phyloP scores from a whole-genome alignment of 345 rosid genomes.

The Turnera subulata region DNA sequence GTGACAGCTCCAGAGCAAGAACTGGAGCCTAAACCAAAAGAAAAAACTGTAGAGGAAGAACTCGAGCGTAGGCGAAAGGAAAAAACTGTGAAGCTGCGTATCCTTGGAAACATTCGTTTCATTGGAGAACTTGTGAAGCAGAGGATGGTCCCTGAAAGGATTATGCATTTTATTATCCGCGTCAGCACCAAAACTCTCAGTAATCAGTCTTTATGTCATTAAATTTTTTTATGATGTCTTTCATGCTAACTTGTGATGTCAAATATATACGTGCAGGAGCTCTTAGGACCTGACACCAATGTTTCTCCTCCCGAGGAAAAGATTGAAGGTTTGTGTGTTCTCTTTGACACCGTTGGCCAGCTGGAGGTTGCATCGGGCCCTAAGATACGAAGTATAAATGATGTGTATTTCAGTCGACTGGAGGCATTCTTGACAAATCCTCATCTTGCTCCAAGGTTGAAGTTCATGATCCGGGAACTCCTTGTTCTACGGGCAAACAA shows the following conservation, averaged over 20 bases:
- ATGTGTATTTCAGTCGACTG: conserved; percentile 53
- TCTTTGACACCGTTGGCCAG: conserved; percentile 80
- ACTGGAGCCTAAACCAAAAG: conserved; percentile 77
- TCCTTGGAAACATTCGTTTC: conserved; percentile 82
- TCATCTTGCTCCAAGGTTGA: conserved; percentile 57
- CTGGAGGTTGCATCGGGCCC: conserved; percentile 75
- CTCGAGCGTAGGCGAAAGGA: conserved; percentile 81
- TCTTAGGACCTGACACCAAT: conserved; percentile 58
- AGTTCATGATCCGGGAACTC: conserved; percentile 78
- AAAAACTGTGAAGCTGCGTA: conserved; percentile 69
- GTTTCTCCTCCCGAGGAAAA: conserved; percentile 79
- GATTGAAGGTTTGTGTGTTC: conserved; percentile 86
- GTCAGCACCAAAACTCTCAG: conserved; percentile 26
- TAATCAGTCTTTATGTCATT: background rate
- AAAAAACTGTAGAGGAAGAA: conserved; percentile 70
- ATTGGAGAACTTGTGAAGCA: conserved; percentile 97
- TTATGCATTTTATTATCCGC: conserved; percentile 86
- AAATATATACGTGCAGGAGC: conserved; percentile 51
- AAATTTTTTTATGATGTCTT: background rate
- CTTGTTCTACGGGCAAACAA: conserved; percentile 70
- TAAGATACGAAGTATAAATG: conserved; percentile 63
- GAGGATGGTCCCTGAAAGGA: conserved; percentile 88
- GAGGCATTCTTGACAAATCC: conserved; percentile 60
- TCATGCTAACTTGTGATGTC: conserved; percentile 4
- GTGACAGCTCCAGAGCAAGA: conserved; percentile 81